A percentile compares a stretch with the other conserved stretches of the same genome.
phyloP scores from a whole-genome alignment of 805 yeast genomes.

The Starmerella lactis-condensi region DNA sequence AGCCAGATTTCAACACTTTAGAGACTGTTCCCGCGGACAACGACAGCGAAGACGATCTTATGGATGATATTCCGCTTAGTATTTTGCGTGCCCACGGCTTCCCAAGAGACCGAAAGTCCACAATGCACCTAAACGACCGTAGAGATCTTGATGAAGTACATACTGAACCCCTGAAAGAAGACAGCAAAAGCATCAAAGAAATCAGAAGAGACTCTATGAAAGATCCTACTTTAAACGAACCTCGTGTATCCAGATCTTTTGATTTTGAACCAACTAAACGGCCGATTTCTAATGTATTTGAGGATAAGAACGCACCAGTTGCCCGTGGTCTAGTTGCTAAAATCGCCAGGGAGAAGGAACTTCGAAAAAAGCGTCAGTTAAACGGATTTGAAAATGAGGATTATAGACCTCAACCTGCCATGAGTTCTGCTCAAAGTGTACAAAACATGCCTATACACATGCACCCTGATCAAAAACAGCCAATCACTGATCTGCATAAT shows the following conservation, averaged over 20 bases:
- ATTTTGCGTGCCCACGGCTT: constrained; percentile 26
- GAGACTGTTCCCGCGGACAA: constrained; percentile 7
- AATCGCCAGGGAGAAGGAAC: constrained; percentile 25
- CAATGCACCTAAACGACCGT: too few species aligned
- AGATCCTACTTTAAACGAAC: too few species aligned
- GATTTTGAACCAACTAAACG: background rate
- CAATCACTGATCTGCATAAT: background rate
- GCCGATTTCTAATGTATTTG: constrained; percentile 18
- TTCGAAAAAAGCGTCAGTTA: too few species aligned
- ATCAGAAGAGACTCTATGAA: too few species aligned
- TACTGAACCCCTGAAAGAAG: too few species aligned
- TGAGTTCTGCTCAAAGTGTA: too few species aligned
- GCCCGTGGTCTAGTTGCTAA: constrained; percentile 26
- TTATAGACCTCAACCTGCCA: too few species aligned
- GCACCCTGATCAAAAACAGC: background rate
- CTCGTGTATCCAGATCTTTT: too few species aligned
- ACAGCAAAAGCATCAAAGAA: too few species aligned
- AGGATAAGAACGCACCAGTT: constrained; percentile 7
- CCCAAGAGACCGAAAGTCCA: constrained; percentile 19
- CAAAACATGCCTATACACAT: too few species aligned
- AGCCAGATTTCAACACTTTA: background rate
- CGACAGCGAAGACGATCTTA: constrained; percentile 22
- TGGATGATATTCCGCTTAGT: constrained; percentile 27
- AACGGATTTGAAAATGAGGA: too few species aligned
- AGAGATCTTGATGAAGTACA: too few species aligned